Evolutionary conservation across 768 basidiomycete genomes (phyloP).

Genomic region (Calocybe cyanea): DNA sequence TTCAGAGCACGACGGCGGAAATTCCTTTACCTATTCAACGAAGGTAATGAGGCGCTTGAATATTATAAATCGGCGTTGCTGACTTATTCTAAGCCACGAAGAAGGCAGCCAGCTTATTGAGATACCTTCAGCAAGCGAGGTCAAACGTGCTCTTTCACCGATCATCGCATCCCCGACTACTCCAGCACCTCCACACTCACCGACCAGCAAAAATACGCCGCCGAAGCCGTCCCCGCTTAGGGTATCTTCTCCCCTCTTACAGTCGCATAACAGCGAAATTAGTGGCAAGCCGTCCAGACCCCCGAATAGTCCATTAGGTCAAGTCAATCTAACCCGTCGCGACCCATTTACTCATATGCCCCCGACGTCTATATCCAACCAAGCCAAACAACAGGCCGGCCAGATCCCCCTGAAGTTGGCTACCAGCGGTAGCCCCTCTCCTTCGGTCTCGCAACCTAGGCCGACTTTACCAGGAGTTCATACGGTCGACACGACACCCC

Average conservation of each 20-base stretch:
- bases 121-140: conserved; percentile 18
- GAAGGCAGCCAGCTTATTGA: conserved; percentile 18
- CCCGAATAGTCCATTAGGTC: conserved; percentile 34
- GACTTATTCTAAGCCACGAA: conserved; percentile 21
- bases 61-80: conserved; percentile 4
- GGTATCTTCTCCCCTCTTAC: conserved; percentile 10
- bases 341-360: conserved; percentile 15
- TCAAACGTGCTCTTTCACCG: conserved; percentile 22
- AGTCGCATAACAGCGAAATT: not conserved
- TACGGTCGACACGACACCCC: conserved; percentile 9
- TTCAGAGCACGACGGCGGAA: conserved; percentile 39
- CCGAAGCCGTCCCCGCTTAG: conserved; percentile 18
- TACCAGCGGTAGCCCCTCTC: conserved; percentile 8
- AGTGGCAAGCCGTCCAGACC: conserved; percentile 19
- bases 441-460: conserved; percentile 7
- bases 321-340: conserved; percentile 14
- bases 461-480: not conserved
- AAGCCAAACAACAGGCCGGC: conserved; percentile 22
- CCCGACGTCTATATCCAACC: conserved; percentile 8
- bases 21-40: conserved; percentile 23
- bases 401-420: conserved; percentile 25
- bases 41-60: conserved; percentile 22
- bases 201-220: conserved; percentile 4
- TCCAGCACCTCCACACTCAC: conserved; percentile 12
- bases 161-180: conserved; percentile 11